These are phyloP conservation scores for Carex arenaria DNA, from an alignment of 202 grass and related monocot species.

Conservation along the genomic window DNA sequence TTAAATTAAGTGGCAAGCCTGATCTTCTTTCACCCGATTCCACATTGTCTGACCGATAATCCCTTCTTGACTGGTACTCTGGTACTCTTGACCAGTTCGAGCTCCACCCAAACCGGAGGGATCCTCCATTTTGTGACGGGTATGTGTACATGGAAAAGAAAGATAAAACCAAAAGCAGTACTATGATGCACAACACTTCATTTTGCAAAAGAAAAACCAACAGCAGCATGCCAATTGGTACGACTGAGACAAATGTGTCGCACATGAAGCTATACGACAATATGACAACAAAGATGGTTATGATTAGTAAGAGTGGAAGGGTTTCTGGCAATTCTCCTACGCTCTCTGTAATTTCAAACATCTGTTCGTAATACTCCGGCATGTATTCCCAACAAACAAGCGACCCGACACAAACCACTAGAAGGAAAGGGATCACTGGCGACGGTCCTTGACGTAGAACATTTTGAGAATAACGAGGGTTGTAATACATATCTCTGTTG, in stretches of 20 bases:
- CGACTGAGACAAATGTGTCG: constrained; percentile 32
- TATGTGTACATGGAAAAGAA: constrained; percentile 46
- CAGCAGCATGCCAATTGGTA: constrained; percentile 37
- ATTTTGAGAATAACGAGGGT: not conserved
- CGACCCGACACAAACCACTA: constrained; percentile 49
- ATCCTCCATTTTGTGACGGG: not conserved
- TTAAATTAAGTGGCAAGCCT: constrained; percentile 7
- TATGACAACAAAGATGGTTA: constrained; percentile 23
- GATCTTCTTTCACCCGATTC: not conserved
- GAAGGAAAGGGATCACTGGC: constrained; percentile 60
- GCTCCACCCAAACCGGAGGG: constrained; percentile 12
- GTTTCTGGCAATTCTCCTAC: constrained; percentile 13
- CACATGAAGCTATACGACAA: constrained; percentile 24
- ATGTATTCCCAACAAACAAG: constrained; percentile 52
- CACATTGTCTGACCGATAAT: not conserved
- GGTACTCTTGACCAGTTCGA: not conserved
- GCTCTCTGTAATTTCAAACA: constrained; percentile 36
- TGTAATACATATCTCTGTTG: constrained; percentile 7
- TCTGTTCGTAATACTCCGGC: constrained; percentile 37
- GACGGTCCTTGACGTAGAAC: constrained; percentile 43
- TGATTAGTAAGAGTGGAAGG: constrained; percentile 23
- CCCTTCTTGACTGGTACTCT: constrained; percentile 18
- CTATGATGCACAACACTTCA: constrained; percentile 29
- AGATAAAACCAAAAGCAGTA: constrained; percentile 43
- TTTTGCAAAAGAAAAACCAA: constrained; percentile 57